Evolutionary conservation across 176 grass and related monocot genomes (phyloP).

Genomic region (Aegilops bicornis): DNA sequence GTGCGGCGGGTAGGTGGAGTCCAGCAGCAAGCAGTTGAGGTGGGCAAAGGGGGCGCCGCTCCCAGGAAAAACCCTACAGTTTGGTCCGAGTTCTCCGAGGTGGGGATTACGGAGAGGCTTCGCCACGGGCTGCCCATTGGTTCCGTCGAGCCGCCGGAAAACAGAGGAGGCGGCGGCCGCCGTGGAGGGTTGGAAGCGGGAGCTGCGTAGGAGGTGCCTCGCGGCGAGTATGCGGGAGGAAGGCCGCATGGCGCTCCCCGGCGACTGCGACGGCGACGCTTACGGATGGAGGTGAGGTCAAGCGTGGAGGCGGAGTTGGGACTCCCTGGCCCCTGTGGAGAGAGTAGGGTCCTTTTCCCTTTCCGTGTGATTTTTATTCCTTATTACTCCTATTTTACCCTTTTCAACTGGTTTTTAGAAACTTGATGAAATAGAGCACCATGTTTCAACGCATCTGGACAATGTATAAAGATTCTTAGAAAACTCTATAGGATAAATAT

Average conservation of each 20-base stretch:
- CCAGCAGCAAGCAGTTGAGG: slow-evolving; percentile 20
- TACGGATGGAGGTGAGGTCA: background rate
- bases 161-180: slow-evolving; percentile 16
- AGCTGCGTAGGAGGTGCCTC: slow-evolving; percentile 28
- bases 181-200: slow-evolving; percentile 16
- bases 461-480: background rate
- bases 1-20: slow-evolving; percentile 21
- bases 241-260: slow-evolving; percentile 38
- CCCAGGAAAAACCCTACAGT: slow-evolving; percentile 10
- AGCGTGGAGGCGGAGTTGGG: slow-evolving; percentile 27
- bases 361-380: slow-evolving; percentile 8
- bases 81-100: slow-evolving; percentile 10
- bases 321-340: slow-evolving; percentile 13
- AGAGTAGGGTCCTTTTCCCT: slow-evolving; percentile 1
- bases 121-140: slow-evolving; percentile 7
- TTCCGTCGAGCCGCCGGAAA: slow-evolving; percentile 28
- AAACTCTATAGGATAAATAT: background rate
- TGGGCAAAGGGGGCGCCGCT: background rate
- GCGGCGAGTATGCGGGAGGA: slow-evolving; percentile 42
- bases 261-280: background rate
- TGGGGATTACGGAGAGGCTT: slow-evolving; percentile 32
- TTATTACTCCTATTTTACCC: background rate
- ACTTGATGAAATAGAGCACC: background rate
- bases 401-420: background rate
- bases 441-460: background rate